A percentile compares a stretch with the other conserved stretches of the same genome.
Evolutionary conservation across 805 yeast species (phyloP).

Genomic region (Candida pini): DNA sequence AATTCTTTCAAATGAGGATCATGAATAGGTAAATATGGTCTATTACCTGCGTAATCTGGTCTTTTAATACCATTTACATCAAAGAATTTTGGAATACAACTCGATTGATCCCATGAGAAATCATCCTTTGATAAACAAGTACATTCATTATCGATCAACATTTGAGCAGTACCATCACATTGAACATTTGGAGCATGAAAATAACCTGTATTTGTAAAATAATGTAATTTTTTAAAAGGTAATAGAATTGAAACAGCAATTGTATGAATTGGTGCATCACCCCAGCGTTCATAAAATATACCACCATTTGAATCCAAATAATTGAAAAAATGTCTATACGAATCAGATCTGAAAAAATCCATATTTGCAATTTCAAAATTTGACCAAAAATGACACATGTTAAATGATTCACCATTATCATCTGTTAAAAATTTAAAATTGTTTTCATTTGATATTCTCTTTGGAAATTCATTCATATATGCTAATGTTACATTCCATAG

Average conservation of each 20-base stretch:
- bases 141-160: slow-evolving; percentile 43
- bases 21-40: slow-evolving; percentile 25
- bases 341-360: slow-evolving; percentile 51
- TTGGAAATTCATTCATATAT: slow-evolving; percentile 41
- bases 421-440: slow-evolving; percentile 46
- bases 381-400: slow-evolving; percentile 62
- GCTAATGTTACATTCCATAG: slow-evolving; percentile 44
- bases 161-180: slow-evolving; percentile 49
- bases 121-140: slow-evolving; percentile 44
- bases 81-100: slow-evolving; percentile 44
- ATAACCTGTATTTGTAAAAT: slow-evolving; percentile 49
- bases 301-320: slow-evolving; percentile 57
- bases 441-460: slow-evolving; percentile 41
- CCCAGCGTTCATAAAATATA: slow-evolving; percentile 63
- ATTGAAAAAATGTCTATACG: slow-evolving; percentile 50
- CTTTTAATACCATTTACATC: slow-evolving; percentile 26
- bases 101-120: slow-evolving; percentile 43
- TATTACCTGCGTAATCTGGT: slow-evolving; percentile 24
- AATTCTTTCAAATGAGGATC: slow-evolving; percentile 12
- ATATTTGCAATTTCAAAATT: slow-evolving; percentile 59
- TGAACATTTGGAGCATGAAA: slow-evolving; percentile 51
- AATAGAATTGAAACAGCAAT: slow-evolving; percentile 27
- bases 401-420: slow-evolving; percentile 36
- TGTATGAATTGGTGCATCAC: slow-evolving; percentile 37
- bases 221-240: slow-evolving; percentile 23